These are phyloP conservation scores for Kondoa subrosea DNA, from an alignment of 768 basidiomycete species.

Conservation along the genomic window DNA sequence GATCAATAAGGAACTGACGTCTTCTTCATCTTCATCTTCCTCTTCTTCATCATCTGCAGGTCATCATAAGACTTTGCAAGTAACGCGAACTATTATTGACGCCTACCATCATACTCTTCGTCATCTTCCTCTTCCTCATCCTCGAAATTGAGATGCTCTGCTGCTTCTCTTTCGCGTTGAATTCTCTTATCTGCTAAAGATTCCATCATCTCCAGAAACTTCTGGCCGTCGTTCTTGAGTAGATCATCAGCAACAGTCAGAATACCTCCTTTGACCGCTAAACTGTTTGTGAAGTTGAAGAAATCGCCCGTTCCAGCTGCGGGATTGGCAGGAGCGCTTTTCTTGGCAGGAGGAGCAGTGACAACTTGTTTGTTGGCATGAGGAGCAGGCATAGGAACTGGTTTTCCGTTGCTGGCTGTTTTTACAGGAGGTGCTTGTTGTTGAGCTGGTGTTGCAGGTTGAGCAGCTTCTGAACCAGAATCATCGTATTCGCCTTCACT, in stretches of 20 bases:
- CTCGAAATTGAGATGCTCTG: slow-evolving; percentile 44
- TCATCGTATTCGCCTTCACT: slow-evolving; percentile 43
- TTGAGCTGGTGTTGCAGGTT: slow-evolving; percentile 2
- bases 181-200: slow-evolving; percentile 86
- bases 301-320: slow-evolving; percentile 38
- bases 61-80: slow-evolving; percentile 24
- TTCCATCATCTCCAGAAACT: slow-evolving; percentile 99
- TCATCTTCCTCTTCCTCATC: slow-evolving; percentile 48
- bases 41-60: slow-evolving; percentile 49
- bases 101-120: slow-evolving; percentile 45
- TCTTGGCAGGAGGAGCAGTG: slow-evolving; percentile 16
- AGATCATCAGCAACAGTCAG: slow-evolving; percentile 97
- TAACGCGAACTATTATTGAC: background rate
- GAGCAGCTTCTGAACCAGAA: slow-evolving; percentile 14
- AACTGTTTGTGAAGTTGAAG: slow-evolving; percentile 59
- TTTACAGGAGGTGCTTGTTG: background rate
- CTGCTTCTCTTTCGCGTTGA: slow-evolving; percentile 52
- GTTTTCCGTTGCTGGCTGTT: background rate
- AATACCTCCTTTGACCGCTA: slow-evolving; percentile 74
- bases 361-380: slow-evolving; percentile 16
- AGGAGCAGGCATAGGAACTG: slow-evolving; percentile 9
- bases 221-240: slow-evolving; percentile 93
- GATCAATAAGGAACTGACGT: slow-evolving; percentile 28
- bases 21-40: slow-evolving; percentile 44
- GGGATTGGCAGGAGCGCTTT: slow-evolving; percentile 13